Conservation (phyloP, 2,329 filamentous ascomycete species). For the Lachnellula arida region DNA sequence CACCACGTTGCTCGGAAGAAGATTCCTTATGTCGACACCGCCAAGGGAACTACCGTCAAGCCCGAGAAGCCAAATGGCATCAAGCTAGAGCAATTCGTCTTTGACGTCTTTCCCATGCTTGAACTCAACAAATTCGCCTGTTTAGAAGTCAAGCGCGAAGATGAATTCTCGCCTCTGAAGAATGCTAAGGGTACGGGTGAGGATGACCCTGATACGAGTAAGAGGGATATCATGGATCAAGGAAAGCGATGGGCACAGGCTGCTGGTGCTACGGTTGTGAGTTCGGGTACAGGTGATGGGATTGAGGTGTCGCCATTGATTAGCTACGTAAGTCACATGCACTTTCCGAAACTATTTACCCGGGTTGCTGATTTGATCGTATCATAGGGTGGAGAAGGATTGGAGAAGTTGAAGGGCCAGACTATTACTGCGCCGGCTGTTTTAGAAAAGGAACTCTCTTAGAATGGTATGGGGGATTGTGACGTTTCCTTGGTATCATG, state of each 20-base stretch:
- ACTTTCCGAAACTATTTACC: background rate
- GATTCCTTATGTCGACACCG: constrained; percentile 79
- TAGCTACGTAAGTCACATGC: constrained; percentile 74
- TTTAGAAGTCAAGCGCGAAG: constrained; percentile 92
- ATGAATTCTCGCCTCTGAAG: constrained; percentile 97
- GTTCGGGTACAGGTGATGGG: constrained; percentile 58
- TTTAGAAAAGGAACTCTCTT: constrained; percentile 39
- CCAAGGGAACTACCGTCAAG: constrained; percentile 77
- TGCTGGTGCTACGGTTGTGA: constrained; percentile 70
- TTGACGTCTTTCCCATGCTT: constrained; percentile 93
- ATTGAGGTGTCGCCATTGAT: constrained; percentile 89
- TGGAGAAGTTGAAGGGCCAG: constrained; percentile 51
- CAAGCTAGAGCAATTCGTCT: constrained; percentile 99
- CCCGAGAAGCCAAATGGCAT: constrained; percentile 94
- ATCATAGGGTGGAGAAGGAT: constrained; percentile 57
- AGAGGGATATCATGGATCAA: constrained; percentile 82
- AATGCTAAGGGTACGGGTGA: constrained; percentile 80
- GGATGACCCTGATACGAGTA: constrained; percentile 92
- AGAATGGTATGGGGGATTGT: constrained; percentile 2
- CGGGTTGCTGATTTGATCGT: constrained; percentile 49
- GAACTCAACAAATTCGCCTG: constrained; percentile 85
- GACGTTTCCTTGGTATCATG: background rate
- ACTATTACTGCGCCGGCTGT: constrained; percentile 49
- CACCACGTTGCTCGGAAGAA: constrained; percentile 98
- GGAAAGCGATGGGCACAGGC: constrained; percentile 80